A percentile compares a stretch with the other conserved stretches of the same genome.
Conservation (phyloP, 495 filamentous ascomycete species). For the Xeromyces bisporus region DNA sequence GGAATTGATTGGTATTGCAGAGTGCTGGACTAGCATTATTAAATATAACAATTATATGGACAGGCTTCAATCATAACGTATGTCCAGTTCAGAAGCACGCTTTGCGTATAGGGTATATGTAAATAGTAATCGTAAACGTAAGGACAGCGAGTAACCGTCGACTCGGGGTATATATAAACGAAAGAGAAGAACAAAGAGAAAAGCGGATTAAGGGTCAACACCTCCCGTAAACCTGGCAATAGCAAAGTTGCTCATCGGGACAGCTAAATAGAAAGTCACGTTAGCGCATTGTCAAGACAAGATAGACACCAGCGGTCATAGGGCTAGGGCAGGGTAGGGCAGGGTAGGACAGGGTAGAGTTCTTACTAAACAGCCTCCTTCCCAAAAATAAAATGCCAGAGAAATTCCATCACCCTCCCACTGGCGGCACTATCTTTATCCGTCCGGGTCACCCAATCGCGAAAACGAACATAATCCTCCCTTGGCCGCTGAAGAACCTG, state of each 20-base stretch:
- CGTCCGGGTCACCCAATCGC: slow-evolving; percentile 51
- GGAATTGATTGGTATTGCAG: too few relatives aligned
- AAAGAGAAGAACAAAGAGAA: background rate
- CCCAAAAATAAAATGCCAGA: slow-evolving; percentile 54
- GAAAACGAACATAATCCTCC: slow-evolving; percentile 41
- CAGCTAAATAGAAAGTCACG: slow-evolving; percentile 14
- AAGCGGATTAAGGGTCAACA: too few relatives aligned
- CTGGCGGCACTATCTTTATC: slow-evolving; percentile 40
- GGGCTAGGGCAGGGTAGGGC: too few relatives aligned
- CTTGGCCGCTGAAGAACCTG: slow-evolving; percentile 37
- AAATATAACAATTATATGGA: too few relatives aligned
- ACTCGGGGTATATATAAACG: too few relatives aligned
- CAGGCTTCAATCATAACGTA: too few relatives aligned
- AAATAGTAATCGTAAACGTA: too few relatives aligned
- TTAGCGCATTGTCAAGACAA: background rate
- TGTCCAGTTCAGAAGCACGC: too few relatives aligned
- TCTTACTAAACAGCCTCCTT: slow-evolving; percentile 29
- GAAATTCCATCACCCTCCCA: slow-evolving; percentile 59
- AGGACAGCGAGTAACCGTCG: too few relatives aligned
- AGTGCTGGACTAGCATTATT: too few relatives aligned
- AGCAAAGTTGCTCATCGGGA: slow-evolving; percentile 29
- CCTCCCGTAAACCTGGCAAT: slow-evolving; percentile 32
- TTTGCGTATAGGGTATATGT: too few relatives aligned
- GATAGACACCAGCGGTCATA: background rate
- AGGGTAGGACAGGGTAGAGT: background rate